phyloP scores from a whole-genome alignment of 164 flowering plant genomes.

The Nymphaea colorata region DNA sequence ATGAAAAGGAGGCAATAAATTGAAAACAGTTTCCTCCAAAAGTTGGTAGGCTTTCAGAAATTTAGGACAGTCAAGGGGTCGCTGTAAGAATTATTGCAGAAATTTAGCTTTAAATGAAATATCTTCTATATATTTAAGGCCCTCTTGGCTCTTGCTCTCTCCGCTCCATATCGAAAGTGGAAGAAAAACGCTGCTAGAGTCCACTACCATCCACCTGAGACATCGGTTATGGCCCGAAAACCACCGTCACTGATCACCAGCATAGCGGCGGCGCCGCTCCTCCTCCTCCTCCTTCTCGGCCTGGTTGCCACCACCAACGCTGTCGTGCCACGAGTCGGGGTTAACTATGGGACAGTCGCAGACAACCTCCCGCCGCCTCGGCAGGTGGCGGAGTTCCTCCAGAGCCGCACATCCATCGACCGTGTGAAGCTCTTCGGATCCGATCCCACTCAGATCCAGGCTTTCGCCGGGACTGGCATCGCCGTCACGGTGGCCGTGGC shows the following conservation, averaged over 20 bases:
- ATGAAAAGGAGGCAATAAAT: too few species aligned
- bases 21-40: too few species aligned
- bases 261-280: neutral
- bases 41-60: too few species aligned
- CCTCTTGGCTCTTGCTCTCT: too few species aligned
- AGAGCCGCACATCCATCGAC: conserved; percentile 46
- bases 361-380: conserved; percentile 81
- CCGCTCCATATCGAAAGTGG: too few species aligned
- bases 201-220: too few species aligned
- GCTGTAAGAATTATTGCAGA: too few species aligned
- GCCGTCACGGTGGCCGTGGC: conserved; percentile 44
- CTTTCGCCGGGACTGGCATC: conserved; percentile 64
- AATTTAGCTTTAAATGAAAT: too few species aligned
- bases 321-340: conserved; percentile 33
- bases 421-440: conserved; percentile 64
- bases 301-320: neutral
- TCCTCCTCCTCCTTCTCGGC: neutral
- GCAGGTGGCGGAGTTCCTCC: conserved; percentile 65
- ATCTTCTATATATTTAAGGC: too few species aligned
- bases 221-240: neutral
- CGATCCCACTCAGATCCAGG: conserved; percentile 60
- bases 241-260: neutral
- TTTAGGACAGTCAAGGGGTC: too few species aligned
- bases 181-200: too few species aligned
- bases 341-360: conserved; percentile 81